Conservation (phyloP, 208 protist species). For the Leishmania tarentolae region DNA sequence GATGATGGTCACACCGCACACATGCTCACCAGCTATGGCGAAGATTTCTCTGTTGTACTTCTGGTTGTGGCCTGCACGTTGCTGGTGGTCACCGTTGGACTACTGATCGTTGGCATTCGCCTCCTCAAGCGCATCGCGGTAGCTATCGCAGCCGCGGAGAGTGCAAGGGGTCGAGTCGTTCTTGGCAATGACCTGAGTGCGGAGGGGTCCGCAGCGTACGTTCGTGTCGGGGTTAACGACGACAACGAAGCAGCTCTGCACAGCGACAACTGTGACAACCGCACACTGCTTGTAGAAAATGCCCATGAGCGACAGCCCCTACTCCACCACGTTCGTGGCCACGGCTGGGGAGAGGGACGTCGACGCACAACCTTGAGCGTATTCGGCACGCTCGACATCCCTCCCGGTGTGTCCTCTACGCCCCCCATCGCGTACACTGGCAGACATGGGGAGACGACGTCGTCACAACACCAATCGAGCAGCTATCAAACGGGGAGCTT, state of each 20-base stretch:
- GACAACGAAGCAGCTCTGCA: neutral
- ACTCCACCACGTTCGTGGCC: neutral
- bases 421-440: neutral
- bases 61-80: conserved; percentile 3
- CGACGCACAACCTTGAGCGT: neutral
- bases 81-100: neutral
- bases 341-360: neutral
- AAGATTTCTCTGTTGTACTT: neutral
- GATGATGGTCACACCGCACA: neutral
- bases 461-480: neutral
- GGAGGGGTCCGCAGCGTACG: neutral
- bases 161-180: neutral
- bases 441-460: neutral
- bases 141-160: neutral
- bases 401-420: neutral
- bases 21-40: neutral
- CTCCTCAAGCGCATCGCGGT: conserved; percentile 7
- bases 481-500: neutral
- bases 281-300: neutral
- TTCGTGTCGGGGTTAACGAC: neutral
- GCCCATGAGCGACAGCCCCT: neutral
- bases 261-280: neutral
- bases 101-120: neutral
- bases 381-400: conserved; percentile 3
- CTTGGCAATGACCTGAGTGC: no score